Evolutionary conservation across 345 rosid species (phyloP), one percentile per base, ranked within the genome.

Genomic region (Citrus unshiu): DNA sequence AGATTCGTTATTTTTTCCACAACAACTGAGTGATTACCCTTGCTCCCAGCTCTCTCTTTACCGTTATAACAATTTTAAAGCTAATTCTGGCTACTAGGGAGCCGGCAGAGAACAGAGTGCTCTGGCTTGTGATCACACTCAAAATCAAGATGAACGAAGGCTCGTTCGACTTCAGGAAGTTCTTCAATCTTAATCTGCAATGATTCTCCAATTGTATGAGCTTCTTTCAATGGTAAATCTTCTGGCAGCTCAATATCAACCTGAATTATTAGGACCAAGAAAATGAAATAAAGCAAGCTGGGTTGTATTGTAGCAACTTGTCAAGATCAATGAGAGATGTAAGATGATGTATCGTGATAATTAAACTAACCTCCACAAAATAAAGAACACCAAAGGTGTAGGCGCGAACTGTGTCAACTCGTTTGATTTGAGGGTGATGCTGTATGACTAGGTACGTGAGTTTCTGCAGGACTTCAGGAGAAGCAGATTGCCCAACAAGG

Each of bases 71-170:
- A 54, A 16, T 54, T 5, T 54, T 6, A 54, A 54, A 18, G 58
- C 51, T 46, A 57, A 16, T 65, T 22, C 37, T 27, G 37, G 37
- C 6, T 49, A 49, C 59, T 49, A 14, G 59, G 73, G 4, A 70
- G 60, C 16, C 39, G 49, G 59, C 9, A 16, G 21, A 70, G 73
- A 49, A 70, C 22, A 29, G 74, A 70, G 34, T 82, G 76, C 74
- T 72, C 84, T 10, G 82, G 78, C 69, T 85, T 85, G 81, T 87
- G 87, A n/a, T 68, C 77, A 25, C 86, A 85, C 84, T 85, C 87
- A n/a, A 74, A 85, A 63, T 87, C 87, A 37, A 85, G 87, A 79
- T 87, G 88, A 72, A 87, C 85, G 46, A 87, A 83, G 37, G 90
- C 87, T 29, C 88, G 69, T 70, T 87, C 87, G 3, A 80, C 85